Conservation (phyloP, 148 eudicot species). For the Selenicereus undatus region DNA sequence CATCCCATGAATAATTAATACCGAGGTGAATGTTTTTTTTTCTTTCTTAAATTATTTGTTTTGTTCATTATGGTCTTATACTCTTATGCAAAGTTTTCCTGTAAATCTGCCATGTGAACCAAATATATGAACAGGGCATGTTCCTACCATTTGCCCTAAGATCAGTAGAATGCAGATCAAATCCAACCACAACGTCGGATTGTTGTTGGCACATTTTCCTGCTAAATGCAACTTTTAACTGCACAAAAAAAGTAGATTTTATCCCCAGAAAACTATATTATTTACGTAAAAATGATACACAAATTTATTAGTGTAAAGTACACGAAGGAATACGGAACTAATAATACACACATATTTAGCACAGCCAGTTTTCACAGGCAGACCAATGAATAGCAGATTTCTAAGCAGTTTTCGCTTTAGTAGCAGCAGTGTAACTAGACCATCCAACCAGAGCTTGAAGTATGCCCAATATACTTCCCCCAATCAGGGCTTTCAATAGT, state of each 20-base stretch:
- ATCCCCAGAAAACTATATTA: neutral
- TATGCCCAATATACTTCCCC: constrained; percentile 47
- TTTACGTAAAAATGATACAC: neutral
- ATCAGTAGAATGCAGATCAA: neutral
- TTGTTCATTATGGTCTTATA: no score
- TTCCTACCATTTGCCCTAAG: neutral
- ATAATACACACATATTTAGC: neutral
- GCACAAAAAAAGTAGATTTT: no score
- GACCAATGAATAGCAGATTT: neutral
- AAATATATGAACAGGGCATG: neutral
- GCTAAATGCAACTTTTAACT: neutral
- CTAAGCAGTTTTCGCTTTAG: constrained; percentile 24
- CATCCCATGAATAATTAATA: no score
- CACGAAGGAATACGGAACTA: constrained; percentile 10
- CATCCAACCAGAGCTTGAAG: constrained; percentile 52
- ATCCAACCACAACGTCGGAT: neutral
- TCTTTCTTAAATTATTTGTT: neutral
- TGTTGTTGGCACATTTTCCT: neutral
- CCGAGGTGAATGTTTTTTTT: no score
- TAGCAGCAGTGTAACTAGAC: constrained; percentile 10
- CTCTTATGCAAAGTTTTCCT: neutral
- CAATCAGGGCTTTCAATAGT: constrained; percentile 51
- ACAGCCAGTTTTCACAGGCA: no score
- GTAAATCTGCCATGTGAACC: neutral
- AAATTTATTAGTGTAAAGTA: neutral